Evolutionary conservation across 495 filamentous ascomycete genomes (phyloP), one percentile per base, ranked within the genome.

Genomic region (Aspergillus hancockii): DNA sequence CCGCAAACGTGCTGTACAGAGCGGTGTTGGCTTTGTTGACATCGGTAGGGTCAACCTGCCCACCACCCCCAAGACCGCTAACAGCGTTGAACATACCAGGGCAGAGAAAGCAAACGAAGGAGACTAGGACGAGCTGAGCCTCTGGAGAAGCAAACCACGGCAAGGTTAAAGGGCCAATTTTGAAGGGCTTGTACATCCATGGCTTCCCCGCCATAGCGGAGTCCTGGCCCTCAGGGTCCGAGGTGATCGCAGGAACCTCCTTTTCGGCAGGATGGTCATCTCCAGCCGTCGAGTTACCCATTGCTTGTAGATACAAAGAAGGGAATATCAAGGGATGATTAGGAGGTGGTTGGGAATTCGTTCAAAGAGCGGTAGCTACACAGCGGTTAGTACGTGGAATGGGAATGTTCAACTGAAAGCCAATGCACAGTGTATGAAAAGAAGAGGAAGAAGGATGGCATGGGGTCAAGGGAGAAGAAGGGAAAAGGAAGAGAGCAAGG

Each of bases 101-200:
- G 67, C 91, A 95, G 59, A 96, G 76, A 81, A 96, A 96, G 73
- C 91, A 96, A 54, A 94, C 90, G 62, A 93, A 82, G 19, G 90
- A 84, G 45, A 93, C 88, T 74, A 95, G 77, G 30, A 89, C 59
- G 41, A 93, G 77, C 72, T 93, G 90, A 36, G 83, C 71, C 63
- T 86, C 83, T 4, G 90, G 90, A 25, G 88, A 91, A 52, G 90
- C 90, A 75, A 87, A 92, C 80, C 84, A 92, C 6, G 84, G 82
- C 6, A 88, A 55, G 61, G 80, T 81, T 66, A 66, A 80, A 18
- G 69, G 69, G 45, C 81, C 82, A 52, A 90, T 52, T 49, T 73
- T 82, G 49, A 86, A 57, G 40, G 82, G 82, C 67, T 84, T 85
- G 78, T 92, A 91, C 77, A 87, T 90, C 87, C 88, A 90, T 52